A percentile compares a stretch with the other conserved stretches of the same genome.
These are phyloP conservation scores for Entophlyctis helioformis DNA, from an alignment of 192 early-diverging fungal species.

Conservation along the genomic window DNA sequence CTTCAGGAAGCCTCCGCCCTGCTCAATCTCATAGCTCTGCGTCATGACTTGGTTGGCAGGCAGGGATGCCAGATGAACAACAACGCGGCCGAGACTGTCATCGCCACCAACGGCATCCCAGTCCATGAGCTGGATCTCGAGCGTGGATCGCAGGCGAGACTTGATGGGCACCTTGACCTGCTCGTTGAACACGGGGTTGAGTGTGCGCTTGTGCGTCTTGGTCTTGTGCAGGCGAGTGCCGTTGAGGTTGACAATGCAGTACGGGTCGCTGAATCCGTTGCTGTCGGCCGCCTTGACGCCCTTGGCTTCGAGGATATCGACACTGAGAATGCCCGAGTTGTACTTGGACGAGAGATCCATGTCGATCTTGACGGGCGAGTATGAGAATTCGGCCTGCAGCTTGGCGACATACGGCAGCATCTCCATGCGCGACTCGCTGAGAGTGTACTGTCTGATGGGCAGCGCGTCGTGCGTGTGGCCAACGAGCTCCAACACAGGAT, in stretches of 20 bases:
- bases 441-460: too few relatives aligned
- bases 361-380: slow-evolving; percentile 14
- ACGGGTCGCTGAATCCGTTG: too few relatives aligned
- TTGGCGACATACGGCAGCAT: slow-evolving; percentile 2
- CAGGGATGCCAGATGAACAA: slow-evolving; percentile 20
- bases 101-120: slow-evolving; percentile 74
- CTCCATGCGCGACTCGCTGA: too few relatives aligned
- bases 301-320: slow-evolving; percentile 37
- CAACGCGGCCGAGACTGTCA: slow-evolving; percentile 36
- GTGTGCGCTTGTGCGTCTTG: slow-evolving; percentile 58
- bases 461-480: slow-evolving; percentile 13
- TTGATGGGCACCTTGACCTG: too few relatives aligned
- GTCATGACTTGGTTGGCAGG: slow-evolving; percentile 7
- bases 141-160: slow-evolving; percentile 22
- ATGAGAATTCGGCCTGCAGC: slow-evolving; percentile 10
- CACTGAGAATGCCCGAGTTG: slow-evolving; percentile 24
- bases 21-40: slow-evolving; percentile 3
- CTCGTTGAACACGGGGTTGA: slow-evolving; percentile 60
- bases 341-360: too few relatives aligned
- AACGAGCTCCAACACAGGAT: slow-evolving; percentile 12
- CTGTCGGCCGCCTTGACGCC: slow-evolving; percentile 49
- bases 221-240: slow-evolving; percentile 48
- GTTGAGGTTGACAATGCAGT: too few relatives aligned
- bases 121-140: slow-evolving; percentile 60
- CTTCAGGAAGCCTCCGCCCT: too few relatives aligned